Base-by-base conservation (phyloP, 257 asterid genomes). In the Lavandula angustifolia region DNA sequence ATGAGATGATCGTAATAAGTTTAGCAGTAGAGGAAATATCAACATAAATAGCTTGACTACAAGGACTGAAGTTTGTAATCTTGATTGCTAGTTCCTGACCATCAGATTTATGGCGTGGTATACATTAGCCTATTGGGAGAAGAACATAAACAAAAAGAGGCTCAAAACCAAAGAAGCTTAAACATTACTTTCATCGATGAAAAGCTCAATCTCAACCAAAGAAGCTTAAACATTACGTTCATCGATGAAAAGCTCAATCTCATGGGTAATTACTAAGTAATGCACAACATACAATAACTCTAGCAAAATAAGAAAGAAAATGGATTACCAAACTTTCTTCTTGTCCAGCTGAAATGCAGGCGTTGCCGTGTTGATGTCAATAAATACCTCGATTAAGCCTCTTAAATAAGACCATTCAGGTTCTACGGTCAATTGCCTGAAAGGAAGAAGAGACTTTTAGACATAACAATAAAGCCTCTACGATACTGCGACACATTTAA, bases 351-450 rank as follows among this genome's bases (percentile, higher is more conserved):
- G 99, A 92, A 77, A 92, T 92, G 80, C 99, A 92, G 57, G 97
- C 99, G n/a, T n/a, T n/a, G n/a, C n/a, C n/a, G n/a, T n/a, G 64
- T 92, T 92, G 68, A 92, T 92, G 58, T 92, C 89, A 76, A 74
- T 81, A 78, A 92, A 92, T 38, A 41, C 92, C 95, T 1, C 92
- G 79, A 67, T 92, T 92, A 63, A 87, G 75, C 99, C 89, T 92
- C 76, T 89, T 92, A 82, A 87, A 89, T 60, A 92, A 75, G 65
- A 92, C 96, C 99, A 92, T 92, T 44, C 97, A 84, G 66, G 97
- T 92, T 79, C 99, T 87, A 17, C 97, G 99, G 79, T 92, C 99
- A 80, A 92, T 89, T 47, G 97, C 99, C 99, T 89, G 84, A 66
- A 61, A 74, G 70, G 7, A 77, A 60, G 65, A 73, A 54, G 64